phyloP scores from a whole-genome alignment of 2,329 filamentous ascomycete species.

The Paecilomyces formosus region DNA sequence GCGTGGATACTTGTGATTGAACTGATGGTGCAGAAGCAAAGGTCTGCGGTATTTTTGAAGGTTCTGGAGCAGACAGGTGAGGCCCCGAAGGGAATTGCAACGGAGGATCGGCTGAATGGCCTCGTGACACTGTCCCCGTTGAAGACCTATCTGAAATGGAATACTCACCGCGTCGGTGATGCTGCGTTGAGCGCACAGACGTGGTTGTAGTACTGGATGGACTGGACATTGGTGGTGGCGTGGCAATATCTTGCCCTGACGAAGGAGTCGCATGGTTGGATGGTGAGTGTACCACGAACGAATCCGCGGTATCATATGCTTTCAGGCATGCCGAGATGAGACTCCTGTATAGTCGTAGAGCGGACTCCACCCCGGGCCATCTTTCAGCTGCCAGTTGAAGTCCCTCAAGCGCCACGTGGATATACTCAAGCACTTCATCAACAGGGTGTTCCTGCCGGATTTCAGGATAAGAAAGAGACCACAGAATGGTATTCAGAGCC shows the following conservation, averaged over 20 bases:
- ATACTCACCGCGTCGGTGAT: slow-evolving; percentile 17
- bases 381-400: slow-evolving; percentile 74
- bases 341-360: slow-evolving; percentile 77
- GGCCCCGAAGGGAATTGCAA: slow-evolving; percentile 16
- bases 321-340: slow-evolving; percentile 79
- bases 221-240: slow-evolving; percentile 33
- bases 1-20: slow-evolving; percentile 9
- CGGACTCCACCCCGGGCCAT: slow-evolving; percentile 85
- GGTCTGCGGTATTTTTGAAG: slow-evolving; percentile 12
- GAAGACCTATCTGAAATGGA: slow-evolving; percentile 13
- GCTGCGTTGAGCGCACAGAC: slow-evolving; percentile 27
- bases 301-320: slow-evolving; percentile 64
- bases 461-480: slow-evolving; percentile 81
- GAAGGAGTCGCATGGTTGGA: slow-evolving; percentile 34
- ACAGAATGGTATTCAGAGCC: slow-evolving; percentile 83
- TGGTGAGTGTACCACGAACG: slow-evolving; percentile 44
- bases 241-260: slow-evolving; percentile 30
- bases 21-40: slow-evolving; percentile 6
- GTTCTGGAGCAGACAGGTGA: slow-evolving; percentile 13
- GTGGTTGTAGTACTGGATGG: slow-evolving; percentile 31
- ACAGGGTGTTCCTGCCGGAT: slow-evolving; percentile 65
- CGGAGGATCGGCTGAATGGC: slow-evolving; percentile 24
- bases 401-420: slow-evolving; percentile 68
- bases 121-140: slow-evolving; percentile 26
- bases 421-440: slow-evolving; percentile 67